Conservation (phyloP, 805 yeast species). For the Candida sithepensis region DNA sequence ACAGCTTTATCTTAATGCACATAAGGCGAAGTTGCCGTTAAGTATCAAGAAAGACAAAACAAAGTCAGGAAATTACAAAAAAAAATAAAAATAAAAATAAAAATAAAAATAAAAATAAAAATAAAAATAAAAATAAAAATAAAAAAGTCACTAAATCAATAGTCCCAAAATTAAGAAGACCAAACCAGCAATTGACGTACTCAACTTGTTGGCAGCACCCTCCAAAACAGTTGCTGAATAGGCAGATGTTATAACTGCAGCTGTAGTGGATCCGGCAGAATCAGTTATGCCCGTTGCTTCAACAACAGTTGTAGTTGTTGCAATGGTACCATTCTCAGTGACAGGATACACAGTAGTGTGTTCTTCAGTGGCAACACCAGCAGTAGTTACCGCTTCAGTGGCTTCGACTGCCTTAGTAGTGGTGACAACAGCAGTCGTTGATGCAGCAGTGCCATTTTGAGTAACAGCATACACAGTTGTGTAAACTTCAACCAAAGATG, state of each 20-base stretch:
- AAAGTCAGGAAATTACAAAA: no score
- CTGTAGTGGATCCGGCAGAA: neutral
- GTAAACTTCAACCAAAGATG: slow-evolving; percentile 1
- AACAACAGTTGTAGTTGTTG: neutral
- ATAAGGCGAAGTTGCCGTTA: no score
- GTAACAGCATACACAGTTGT: slow-evolving; percentile 2
- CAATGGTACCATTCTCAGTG: neutral
- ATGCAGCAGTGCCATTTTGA: neutral
- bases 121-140: no score
- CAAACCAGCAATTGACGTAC: neutral
- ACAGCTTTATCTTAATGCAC: no score
- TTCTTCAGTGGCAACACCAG: no score
- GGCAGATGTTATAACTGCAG: neutral
- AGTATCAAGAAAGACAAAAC: no score
- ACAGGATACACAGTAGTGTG: no score
- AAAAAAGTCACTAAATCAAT: neutral
- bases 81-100: no score
- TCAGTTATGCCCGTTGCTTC: no score
- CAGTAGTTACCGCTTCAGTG: no score
- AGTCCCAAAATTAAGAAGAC: neutral
- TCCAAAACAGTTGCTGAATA: neutral
- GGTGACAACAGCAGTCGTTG: neutral
- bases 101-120: no score
- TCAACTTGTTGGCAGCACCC: neutral
- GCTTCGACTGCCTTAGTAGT: neutral